phyloP scores from a whole-genome alignment of 805 yeast species.

The Wickerhamiella cacticola region DNA sequence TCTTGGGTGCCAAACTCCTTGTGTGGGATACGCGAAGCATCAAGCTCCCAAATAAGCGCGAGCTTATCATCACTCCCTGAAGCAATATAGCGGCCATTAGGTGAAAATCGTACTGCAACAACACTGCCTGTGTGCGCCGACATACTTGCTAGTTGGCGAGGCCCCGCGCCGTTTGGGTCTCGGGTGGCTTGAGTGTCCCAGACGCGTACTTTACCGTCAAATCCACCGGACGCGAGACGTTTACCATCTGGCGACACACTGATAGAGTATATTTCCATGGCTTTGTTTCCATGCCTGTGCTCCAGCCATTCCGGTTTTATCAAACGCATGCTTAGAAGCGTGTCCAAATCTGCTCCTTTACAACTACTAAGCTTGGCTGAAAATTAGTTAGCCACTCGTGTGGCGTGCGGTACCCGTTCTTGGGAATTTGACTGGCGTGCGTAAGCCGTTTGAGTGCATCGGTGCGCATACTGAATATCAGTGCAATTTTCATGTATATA shows the following conservation, averaged over 20 bases:
- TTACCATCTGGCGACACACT: slow-evolving; percentile 71
- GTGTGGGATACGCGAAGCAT: slow-evolving; percentile 49
- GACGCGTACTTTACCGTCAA: slow-evolving; percentile 81
- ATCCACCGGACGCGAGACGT: slow-evolving; percentile 84
- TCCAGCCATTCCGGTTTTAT: slow-evolving; percentile 62
- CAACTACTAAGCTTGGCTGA: slow-evolving; percentile 1
- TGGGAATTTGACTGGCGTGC: neutral
- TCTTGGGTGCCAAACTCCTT: slow-evolving; percentile 49
- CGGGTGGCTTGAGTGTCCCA: slow-evolving; percentile 86
- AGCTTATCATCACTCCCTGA: slow-evolving; percentile 94
- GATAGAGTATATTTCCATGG: slow-evolving; percentile 75
- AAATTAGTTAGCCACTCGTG: slow-evolving; percentile 4
- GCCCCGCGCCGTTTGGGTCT: slow-evolving; percentile 32
- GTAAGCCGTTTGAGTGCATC: too few species aligned
- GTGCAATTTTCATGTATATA: too few species aligned
- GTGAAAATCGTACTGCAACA: slow-evolving; percentile 83
- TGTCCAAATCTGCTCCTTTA: neutral
- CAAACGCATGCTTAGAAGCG: slow-evolving; percentile 38
- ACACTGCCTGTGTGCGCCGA: slow-evolving; percentile 95
- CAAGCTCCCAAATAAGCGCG: slow-evolving; percentile 83
- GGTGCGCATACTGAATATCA: too few species aligned
- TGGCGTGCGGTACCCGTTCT: slow-evolving; percentile 2
- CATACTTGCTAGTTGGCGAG: slow-evolving; percentile 69
- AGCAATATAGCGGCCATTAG: slow-evolving; percentile 82
- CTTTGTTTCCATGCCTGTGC: slow-evolving; percentile 61